phyloP scores from a whole-genome alignment of 2,329 filamentous ascomycete species.

The Dryadomyces quercivorus region DNA sequence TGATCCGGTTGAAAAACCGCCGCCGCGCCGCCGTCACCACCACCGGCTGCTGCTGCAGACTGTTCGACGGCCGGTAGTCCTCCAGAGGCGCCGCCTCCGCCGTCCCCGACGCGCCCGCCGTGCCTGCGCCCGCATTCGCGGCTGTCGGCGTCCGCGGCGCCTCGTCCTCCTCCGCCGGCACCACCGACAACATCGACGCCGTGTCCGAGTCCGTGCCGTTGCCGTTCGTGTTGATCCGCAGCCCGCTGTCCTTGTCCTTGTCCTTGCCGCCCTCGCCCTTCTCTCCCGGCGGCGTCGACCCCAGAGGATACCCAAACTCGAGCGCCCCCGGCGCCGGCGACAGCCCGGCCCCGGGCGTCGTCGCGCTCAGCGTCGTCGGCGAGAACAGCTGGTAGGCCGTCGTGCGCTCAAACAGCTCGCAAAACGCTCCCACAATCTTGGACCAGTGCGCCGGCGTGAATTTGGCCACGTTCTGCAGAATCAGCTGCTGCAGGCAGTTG shows the following conservation, averaged over 20 bases:
- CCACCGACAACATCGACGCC: conserved; percentile 15
- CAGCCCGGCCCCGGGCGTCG: conserved; percentile 25
- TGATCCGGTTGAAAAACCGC: conserved; percentile 98
- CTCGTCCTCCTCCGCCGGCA: conserved; percentile 21
- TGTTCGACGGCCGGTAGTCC: conserved; percentile 71
- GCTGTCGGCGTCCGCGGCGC: conserved; percentile 16
- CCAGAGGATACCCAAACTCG: conserved; percentile 33
- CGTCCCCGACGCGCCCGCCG: conserved; percentile 14
- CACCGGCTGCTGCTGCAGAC: conserved; percentile 74
- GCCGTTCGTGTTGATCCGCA: conserved; percentile 53
- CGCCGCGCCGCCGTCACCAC: conserved; percentile 87
- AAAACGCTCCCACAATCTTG: conserved; percentile 90
- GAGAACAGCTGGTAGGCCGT: conserved; percentile 94
- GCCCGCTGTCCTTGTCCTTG: conserved; percentile 7
- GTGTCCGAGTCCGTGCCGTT: conserved; percentile 24
- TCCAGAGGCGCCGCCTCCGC: conserved; percentile 41
- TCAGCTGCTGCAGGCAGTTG: conserved; percentile 93
- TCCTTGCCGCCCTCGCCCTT: conserved; percentile 26
- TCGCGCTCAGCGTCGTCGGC: conserved; percentile 49
- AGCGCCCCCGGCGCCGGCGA: conserved; percentile 41
- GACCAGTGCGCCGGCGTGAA: conserved; percentile 82
- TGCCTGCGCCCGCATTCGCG: conserved; percentile 22
- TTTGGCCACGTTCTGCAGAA: conserved; percentile 90
- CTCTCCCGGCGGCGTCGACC: conserved; percentile 30
- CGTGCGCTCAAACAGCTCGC: conserved; percentile 86